Evolutionary conservation across 495 filamentous ascomycete genomes (phyloP).

Genomic region (Penicillium steckii): DNA sequence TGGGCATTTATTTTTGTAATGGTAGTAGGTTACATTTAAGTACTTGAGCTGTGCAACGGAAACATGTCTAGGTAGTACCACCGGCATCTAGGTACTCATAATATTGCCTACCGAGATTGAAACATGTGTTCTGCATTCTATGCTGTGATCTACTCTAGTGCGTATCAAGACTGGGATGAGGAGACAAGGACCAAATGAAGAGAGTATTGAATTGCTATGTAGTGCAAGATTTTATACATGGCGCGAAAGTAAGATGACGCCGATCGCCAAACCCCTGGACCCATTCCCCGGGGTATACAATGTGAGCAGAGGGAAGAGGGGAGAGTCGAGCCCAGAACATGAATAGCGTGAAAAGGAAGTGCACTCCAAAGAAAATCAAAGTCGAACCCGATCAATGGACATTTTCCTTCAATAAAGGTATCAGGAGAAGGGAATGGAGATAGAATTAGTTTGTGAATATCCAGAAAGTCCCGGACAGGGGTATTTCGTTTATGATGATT

Average conservation of each 20-base stretch:
- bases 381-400: neutral
- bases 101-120: too few species aligned
- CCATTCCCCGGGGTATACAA: slow-evolving; percentile 25
- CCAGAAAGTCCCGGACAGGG: neutral
- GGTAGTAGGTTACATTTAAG: too few species aligned
- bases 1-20: too few species aligned
- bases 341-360: slow-evolving; percentile 3
- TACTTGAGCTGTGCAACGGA: too few species aligned
- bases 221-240: slow-evolving; percentile 23
- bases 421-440: too few species aligned
- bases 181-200: neutral
- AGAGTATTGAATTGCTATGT: slow-evolving; percentile 18
- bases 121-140: too few species aligned
- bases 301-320: slow-evolving; percentile 21
- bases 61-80: too few species aligned
- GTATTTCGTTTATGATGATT: too few species aligned
- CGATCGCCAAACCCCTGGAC: slow-evolving; percentile 22
- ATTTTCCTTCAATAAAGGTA: neutral
- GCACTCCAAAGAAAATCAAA: neutral
- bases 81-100: too few species aligned
- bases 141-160: too few species aligned
- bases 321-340: slow-evolving; percentile 16
- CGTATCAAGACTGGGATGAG: too few species aligned
- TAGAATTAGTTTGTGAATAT: too few species aligned
- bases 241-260: slow-evolving; percentile 13